phyloP scores from a whole-genome alignment of 805 yeast species.

The Wickerhamomyces chambardii region DNA sequence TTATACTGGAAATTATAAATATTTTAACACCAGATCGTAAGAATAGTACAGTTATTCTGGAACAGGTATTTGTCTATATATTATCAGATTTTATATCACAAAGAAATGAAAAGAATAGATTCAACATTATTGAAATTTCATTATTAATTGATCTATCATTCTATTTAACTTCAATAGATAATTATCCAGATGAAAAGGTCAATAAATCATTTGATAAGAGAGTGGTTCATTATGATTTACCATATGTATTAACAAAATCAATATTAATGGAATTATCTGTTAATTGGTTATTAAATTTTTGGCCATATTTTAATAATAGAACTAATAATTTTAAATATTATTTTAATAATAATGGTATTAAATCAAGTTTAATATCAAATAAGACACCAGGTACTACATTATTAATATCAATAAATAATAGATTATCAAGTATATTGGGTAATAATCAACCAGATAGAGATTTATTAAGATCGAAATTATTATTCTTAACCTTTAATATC shows the following conservation, averaged over 20 bases:
- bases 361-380: background rate
- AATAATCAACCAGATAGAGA: constrained; percentile 13
- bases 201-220: no score
- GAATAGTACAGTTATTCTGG: constrained; percentile 2
- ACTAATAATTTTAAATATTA: background rate
- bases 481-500: constrained; percentile 7
- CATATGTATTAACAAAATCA: constrained; percentile 4
- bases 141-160: constrained; percentile 12
- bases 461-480: constrained; percentile 7
- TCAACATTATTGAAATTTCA: constrained; percentile 7
- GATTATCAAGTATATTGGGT: constrained; percentile 2
- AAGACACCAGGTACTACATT: constrained; percentile 8
- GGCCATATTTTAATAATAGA: constrained; percentile 12
- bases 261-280: constrained; percentile 5
- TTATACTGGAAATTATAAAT: no score
- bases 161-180: constrained; percentile 1
- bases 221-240: constrained; percentile 5
- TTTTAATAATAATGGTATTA: background rate
- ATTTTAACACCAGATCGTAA: no score
- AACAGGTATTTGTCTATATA: constrained; percentile 3
- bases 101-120: constrained; percentile 5
- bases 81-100: constrained; percentile 6
- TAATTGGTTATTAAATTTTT: constrained; percentile 11
- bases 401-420: constrained; percentile 8
- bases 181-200: no score